Percentiles rank a stretch among this genome's conserved stretches.
Conservation (phyloP, 345 rosid genomes). For the Pugionium dolabratum region DNA sequence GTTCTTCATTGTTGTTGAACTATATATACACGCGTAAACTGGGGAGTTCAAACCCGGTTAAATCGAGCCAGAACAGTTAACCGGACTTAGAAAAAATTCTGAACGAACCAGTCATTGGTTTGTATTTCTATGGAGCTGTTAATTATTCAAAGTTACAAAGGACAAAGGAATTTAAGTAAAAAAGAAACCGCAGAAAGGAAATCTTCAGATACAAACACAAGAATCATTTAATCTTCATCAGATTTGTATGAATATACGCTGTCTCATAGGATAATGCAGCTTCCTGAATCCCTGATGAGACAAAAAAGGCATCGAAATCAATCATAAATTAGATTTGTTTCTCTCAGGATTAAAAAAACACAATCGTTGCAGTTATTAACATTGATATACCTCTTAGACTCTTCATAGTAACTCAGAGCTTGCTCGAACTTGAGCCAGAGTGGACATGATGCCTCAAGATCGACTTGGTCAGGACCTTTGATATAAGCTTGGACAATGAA, state of each 20-base stretch:
- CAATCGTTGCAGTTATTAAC: not conserved
- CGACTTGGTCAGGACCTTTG: constrained; percentile 65
- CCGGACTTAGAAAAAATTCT: not conserved
- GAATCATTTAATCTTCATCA: constrained; percentile 19
- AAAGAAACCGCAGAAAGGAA: constrained; percentile 5
- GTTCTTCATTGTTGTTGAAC: not conserved
- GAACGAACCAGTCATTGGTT: constrained; percentile 23
- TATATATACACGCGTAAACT: constrained; percentile 10
- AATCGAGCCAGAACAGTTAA: not conserved
- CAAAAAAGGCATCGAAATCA: constrained; percentile 16
- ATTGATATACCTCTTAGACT: constrained; percentile 52
- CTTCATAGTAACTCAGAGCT: constrained; percentile 64
- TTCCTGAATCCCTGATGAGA: constrained; percentile 52
- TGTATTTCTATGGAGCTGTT: constrained; percentile 14
- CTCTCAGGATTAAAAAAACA: not conserved
- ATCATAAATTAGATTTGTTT: not conserved
- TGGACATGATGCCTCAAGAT: constrained; percentile 54
- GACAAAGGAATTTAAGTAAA: not conserved
- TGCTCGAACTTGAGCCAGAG: constrained; percentile 84
- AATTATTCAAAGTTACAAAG: constrained; percentile 23
- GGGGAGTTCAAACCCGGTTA: constrained; percentile 30
- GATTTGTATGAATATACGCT: not conserved
- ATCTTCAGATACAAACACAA: constrained; percentile 20
- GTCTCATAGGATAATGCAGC: constrained; percentile 62
- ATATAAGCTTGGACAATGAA: constrained; percentile 79